These are phyloP conservation scores for Yamadazyma spencermartinsiae DNA, from an alignment of 1,139 yeast species.

Conservation along the genomic window DNA sequence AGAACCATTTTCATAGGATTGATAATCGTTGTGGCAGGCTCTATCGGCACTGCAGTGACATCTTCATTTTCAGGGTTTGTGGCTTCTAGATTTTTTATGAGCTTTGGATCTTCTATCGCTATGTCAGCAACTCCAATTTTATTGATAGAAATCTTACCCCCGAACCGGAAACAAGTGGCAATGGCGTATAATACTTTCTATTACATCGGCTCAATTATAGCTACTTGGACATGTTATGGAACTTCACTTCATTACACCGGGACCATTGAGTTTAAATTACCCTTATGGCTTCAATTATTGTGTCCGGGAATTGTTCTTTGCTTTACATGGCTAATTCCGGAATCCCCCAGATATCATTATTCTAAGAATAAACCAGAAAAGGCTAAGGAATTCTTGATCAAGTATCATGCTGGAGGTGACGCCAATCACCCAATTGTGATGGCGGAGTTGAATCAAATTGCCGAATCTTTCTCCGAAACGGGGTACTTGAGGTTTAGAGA, in stretches of 20 bases:
- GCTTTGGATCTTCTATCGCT: conserved; percentile 12
- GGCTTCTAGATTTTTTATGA: conserved; percentile 20
- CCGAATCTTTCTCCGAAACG: conserved; percentile 11
- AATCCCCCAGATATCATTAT: conserved; percentile 57
- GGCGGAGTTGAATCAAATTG: conserved; percentile 22
- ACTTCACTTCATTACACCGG: conserved; percentile 16
- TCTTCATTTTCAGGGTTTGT: conserved; percentile 16
- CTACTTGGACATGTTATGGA: conserved; percentile 23
- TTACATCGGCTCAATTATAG: conserved; percentile 22
- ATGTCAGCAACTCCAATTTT: conserved; percentile 20
- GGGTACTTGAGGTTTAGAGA: conserved; percentile 9
- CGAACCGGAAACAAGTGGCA: conserved; percentile 19
- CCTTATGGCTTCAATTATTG: conserved; percentile 17
- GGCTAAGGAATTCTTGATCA: conserved; percentile 32
- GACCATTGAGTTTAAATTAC: conserved; percentile 15
- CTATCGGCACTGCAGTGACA: conserved; percentile 21
- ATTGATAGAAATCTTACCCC: conserved; percentile 21
- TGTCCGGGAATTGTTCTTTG: conserved; percentile 15
- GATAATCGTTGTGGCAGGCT: conserved; percentile 19
- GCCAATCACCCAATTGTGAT: conserved; percentile 18
- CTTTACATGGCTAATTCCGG: conserved; percentile 45
- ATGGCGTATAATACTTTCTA: conserved; percentile 22
- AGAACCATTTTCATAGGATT: conserved; percentile 19
- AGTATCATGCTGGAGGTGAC: conserved; percentile 22
- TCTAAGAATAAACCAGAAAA: conserved; percentile 34